phyloP scores from a whole-genome alignment of 2,329 filamentous ascomycete species.

The Scedosporium apiospermum region DNA sequence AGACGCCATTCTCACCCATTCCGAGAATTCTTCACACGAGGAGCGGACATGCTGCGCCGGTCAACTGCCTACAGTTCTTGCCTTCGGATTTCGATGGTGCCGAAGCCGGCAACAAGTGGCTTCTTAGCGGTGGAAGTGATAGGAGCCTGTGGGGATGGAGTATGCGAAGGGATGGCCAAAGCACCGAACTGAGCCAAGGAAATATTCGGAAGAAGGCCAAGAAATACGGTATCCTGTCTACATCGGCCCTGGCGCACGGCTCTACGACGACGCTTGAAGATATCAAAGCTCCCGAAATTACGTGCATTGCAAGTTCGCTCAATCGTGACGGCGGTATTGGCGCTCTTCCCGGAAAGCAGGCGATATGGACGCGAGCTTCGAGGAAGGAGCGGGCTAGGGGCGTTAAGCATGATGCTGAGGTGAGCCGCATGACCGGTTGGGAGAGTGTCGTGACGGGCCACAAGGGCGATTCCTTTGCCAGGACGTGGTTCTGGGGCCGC shows the following conservation, averaged over 20 bases:
- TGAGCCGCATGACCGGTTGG: slow-evolving; percentile 79
- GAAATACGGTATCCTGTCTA: slow-evolving; percentile 66
- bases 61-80: slow-evolving; percentile 75
- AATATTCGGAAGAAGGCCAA: slow-evolving; percentile 80
- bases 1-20: slow-evolving; percentile 77
- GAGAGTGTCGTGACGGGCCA: slow-evolving; percentile 95
- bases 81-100: slow-evolving; percentile 83
- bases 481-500: slow-evolving; percentile 97
- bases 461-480: slow-evolving; percentile 69
- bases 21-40: slow-evolving; percentile 78
- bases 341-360: slow-evolving; percentile 64
- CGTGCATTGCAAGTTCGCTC: slow-evolving; percentile 79
- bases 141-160: slow-evolving; percentile 95
- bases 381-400: slow-evolving; percentile 6
- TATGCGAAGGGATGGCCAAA: slow-evolving; percentile 87
- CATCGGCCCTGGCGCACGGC: slow-evolving; percentile 45
- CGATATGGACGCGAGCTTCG: slow-evolving; percentile 66
- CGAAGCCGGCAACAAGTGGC: slow-evolving; percentile 84
- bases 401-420: slow-evolving; percentile 47
- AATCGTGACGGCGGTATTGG: slow-evolving; percentile 95
- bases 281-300: slow-evolving; percentile 86
- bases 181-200: slow-evolving; percentile 85
- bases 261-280: slow-evolving; percentile 58
- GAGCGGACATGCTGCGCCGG: slow-evolving; percentile 79
- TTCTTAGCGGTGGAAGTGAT: slow-evolving; percentile 81